Evolutionary conservation across 768 basidiomycete species (phyloP).

Genomic region (Kwoniella pini): DNA sequence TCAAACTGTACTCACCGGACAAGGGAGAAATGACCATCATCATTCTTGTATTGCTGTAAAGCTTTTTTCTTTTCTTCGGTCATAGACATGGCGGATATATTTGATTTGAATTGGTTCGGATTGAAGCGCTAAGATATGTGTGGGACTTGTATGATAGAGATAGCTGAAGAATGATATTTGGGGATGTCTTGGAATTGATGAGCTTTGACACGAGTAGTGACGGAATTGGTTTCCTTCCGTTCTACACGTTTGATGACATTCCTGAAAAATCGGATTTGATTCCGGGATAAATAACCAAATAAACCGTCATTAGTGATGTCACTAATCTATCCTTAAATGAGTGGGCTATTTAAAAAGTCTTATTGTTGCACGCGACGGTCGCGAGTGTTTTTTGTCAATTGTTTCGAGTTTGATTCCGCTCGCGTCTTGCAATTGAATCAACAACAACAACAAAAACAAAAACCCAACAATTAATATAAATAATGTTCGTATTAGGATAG

Average conservation of each 20-base stretch:
- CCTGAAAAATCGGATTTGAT: conserved; percentile 11
- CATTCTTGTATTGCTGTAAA: conserved; percentile 63
- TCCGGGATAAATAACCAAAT: background rate
- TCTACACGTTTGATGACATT: conserved; percentile 4
- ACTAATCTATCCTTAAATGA: background rate
- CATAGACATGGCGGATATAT: conserved; percentile 10
- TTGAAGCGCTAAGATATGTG: no score
- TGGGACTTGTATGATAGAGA: no score
- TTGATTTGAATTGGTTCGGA: no score
- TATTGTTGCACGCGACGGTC: background rate
- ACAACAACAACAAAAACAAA: conserved; percentile 15
- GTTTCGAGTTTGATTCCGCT: background rate
- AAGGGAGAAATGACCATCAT: conserved; percentile 94
- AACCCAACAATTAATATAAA: background rate
- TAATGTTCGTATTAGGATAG: no score
- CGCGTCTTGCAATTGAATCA: conserved; percentile 1
- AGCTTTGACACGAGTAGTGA: no score
- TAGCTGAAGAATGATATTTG: no score
- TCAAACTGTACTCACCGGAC: conserved; percentile 67
- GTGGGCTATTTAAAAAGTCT: background rate
- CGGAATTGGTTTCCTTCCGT: no score
- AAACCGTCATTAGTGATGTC: background rate
- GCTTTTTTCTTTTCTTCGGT: conserved; percentile 51
- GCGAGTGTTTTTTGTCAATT: background rate
- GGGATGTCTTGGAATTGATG: no score